Evolutionary conservation across 352 stramenopile species (phyloP).

Genomic region (Globisporangium irregulare): DNA sequence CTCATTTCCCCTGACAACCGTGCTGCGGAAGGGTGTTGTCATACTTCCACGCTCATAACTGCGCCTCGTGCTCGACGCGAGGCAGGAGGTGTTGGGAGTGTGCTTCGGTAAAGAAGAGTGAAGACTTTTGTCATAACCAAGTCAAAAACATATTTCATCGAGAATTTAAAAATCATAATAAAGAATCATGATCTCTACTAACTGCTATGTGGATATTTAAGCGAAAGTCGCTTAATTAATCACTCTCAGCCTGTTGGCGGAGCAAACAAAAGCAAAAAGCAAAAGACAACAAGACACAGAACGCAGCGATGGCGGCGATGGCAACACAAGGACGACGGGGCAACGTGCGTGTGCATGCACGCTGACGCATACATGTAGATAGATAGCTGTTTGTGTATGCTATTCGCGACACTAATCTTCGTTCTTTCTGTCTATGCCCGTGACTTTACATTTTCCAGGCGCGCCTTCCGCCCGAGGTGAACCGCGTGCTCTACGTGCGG

Average conservation of each 20-base stretch:
- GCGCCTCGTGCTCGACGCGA: too few relatives aligned
- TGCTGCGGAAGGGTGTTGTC: too few relatives aligned
- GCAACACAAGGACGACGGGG: constrained; percentile 7
- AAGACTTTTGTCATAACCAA: too few relatives aligned
- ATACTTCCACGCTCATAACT: too few relatives aligned
- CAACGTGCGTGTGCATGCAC: not conserved
- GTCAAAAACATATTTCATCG: too few relatives aligned
- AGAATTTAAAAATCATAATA: not conserved
- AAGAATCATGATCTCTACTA: too few relatives aligned
- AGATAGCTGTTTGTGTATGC: not conserved
- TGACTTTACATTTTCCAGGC: constrained; percentile 29
- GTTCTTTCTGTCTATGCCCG: not conserved
- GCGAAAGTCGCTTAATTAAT: too few relatives aligned
- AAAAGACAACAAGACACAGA: not conserved
- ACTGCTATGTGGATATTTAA: too few relatives aligned
- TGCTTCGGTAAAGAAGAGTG: too few relatives aligned
- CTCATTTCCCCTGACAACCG: too few relatives aligned
- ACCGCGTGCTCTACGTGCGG: constrained; percentile 95
- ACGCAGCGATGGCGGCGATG: not conserved
- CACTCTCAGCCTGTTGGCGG: not conserved
- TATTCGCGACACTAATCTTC: too few relatives aligned
- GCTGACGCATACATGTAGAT: not conserved
- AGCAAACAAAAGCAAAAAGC: not conserved
- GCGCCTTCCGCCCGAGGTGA: constrained; percentile 97
- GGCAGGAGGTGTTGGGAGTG: too few relatives aligned